Percentiles rank a stretch among this genome's conserved stretches.
These are phyloP conservation scores for Talaromyces sp. DNA, from an alignment of 2,329 filamentous ascomycete genomes.

Conservation along the genomic window DNA sequence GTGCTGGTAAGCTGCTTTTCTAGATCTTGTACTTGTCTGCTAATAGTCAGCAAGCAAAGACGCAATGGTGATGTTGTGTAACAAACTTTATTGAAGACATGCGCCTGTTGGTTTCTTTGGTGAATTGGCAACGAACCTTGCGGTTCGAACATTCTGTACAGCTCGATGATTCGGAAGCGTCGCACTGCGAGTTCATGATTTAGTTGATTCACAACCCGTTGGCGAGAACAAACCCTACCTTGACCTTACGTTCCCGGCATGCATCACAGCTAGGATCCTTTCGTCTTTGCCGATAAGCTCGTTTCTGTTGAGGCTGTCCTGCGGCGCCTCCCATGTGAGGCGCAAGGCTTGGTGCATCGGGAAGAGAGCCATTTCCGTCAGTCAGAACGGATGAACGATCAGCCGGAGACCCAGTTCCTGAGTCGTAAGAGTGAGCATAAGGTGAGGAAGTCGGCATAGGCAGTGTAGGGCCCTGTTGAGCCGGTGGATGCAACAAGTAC, in stretches of 20 bases:
- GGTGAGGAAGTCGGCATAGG: conserved; percentile 26
- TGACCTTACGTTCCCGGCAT: conserved; percentile 77
- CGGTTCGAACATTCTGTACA: conserved; percentile 97
- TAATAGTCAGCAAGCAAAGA: conserved; percentile 8
- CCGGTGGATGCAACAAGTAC: conserved; percentile 39
- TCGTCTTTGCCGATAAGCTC: conserved; percentile 87
- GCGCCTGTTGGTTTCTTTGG: conserved; percentile 94
- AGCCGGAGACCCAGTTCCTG: conserved; percentile 38
- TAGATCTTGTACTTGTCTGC: conserved; percentile 82
- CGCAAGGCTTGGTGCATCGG: conserved; percentile 33
- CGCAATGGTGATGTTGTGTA: conserved; percentile 5
- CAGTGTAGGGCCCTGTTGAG: conserved; percentile 25
- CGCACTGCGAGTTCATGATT: conserved; percentile 56
- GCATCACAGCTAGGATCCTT: conserved; percentile 98
- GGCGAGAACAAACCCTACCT: conserved; percentile 40
- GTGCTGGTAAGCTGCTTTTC: conserved; percentile 84
- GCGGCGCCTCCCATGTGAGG: conserved; percentile 39
- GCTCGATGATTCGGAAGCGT: conserved; percentile 92
- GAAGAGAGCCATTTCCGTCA: conserved; percentile 40
- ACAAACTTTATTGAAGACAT: conserved; percentile 96
- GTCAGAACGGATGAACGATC: conserved; percentile 34
- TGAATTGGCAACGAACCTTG: conserved; percentile 97
- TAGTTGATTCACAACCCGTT: neutral
- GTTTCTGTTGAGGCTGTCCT: conserved; percentile 70
- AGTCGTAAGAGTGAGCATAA: conserved; percentile 40